Conservation (phyloP, 192 early-diverging fungal genomes). For the Allomyces arbusculus region DNA sequence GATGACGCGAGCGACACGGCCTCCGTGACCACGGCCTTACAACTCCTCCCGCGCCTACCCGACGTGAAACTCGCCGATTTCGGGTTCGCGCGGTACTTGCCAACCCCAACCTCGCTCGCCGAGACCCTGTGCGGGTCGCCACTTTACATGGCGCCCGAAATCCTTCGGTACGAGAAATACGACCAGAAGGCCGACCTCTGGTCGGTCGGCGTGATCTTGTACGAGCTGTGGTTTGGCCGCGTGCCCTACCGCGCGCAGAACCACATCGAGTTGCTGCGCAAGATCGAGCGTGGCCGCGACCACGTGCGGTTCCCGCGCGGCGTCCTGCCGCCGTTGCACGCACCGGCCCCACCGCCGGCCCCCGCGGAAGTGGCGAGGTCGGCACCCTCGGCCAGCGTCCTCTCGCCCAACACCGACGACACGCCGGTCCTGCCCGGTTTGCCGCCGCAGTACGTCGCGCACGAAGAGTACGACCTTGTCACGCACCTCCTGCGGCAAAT, state of each 20-base stretch:
- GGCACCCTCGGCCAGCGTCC: not conserved
- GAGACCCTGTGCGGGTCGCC: slow-evolving; percentile 94
- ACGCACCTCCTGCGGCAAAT: slow-evolving; percentile 62
- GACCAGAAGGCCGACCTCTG: slow-evolving; percentile 90
- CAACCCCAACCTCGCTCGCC: slow-evolving; percentile 51
- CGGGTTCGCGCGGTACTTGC: slow-evolving; percentile 84
- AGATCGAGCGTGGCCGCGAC: slow-evolving; percentile 72
- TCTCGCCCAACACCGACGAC: not conserved
- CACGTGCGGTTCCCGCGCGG: slow-evolving; percentile 71
- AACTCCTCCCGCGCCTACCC: slow-evolving; percentile 53
- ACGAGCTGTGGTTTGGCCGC: slow-evolving; percentile 77
- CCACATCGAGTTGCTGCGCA: slow-evolving; percentile 75
- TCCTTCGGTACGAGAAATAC: slow-evolving; percentile 75
- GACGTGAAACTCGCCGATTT: slow-evolving; percentile 89
- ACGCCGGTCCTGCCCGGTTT: not conserved
- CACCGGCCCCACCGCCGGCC: slow-evolving; percentile 10
- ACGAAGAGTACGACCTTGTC: slow-evolving; percentile 65
- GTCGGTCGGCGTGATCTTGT: slow-evolving; percentile 86
- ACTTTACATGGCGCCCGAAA: slow-evolving; percentile 85
- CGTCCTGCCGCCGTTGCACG: not conserved
- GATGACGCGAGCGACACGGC: slow-evolving; percentile 2
- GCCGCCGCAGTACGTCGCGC: not conserved
- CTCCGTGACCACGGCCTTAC: slow-evolving; percentile 39
- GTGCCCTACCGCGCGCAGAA: slow-evolving; percentile 85
- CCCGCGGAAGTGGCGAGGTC: not conserved